Evolutionary conservation across 192 early-diverging fungal species (phyloP).

Genomic region (Gamsiella multidivaricata): DNA sequence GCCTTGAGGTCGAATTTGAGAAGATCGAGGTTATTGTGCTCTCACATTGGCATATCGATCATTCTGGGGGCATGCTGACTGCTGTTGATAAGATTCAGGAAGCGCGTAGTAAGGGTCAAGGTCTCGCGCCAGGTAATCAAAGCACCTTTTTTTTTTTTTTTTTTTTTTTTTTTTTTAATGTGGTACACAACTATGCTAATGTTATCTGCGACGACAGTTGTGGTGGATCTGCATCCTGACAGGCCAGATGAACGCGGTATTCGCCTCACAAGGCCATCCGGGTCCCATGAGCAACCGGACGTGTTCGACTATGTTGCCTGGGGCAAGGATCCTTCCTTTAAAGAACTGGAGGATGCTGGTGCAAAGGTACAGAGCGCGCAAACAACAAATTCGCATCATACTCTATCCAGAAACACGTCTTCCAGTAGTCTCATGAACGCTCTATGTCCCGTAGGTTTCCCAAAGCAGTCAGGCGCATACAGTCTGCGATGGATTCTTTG

Average conservation of each 20-base stretch:
- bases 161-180: background rate
- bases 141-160: background rate
- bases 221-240: slow-evolving; percentile 48
- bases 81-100: slow-evolving; percentile 32
- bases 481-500: slow-evolving; percentile 42
- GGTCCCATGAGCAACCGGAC: background rate
- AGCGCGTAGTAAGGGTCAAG: slow-evolving; percentile 3
- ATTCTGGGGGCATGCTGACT: slow-evolving; percentile 48
- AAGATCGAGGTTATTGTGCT: slow-evolving; percentile 51
- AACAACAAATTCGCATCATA: too few relatives aligned
- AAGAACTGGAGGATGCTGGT: slow-evolving; percentile 31
- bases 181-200: background rate
- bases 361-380: slow-evolving; percentile 15
- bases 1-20: slow-evolving; percentile 49
- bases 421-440: background rate
- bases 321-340: slow-evolving; percentile 31
- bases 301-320: slow-evolving; percentile 32
- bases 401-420: too few relatives aligned
- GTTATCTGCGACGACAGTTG: background rate
- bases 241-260: slow-evolving; percentile 44
- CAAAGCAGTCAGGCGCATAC: slow-evolving; percentile 24
- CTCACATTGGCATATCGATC: slow-evolving; percentile 51
- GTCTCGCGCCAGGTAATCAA: slow-evolving; percentile 2
- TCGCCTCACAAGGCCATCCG: slow-evolving; percentile 6
- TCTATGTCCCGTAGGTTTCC: slow-evolving; percentile 13